Evolutionary conservation across 1,284 basidiomycete species (phyloP).

Genomic region (Ceratobasidium sp.): DNA sequence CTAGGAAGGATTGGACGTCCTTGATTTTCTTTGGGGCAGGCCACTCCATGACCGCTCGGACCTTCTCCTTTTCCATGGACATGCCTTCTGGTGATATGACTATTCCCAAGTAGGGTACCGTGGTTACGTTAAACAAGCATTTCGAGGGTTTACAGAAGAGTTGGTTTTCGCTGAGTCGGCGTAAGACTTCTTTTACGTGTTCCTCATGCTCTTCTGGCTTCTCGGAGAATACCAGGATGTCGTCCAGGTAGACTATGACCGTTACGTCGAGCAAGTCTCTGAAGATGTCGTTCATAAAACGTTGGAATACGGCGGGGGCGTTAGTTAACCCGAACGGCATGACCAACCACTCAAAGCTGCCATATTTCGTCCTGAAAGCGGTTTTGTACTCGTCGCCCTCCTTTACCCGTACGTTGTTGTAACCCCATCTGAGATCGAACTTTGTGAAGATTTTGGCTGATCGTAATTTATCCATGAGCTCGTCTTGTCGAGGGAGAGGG

Average conservation of each 20-base stretch:
- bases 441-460: slow-evolving; percentile 28
- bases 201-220: background rate
- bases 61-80: slow-evolving; percentile 58
- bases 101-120: slow-evolving; percentile 49
- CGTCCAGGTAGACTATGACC: slow-evolving; percentile 42
- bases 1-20: slow-evolving; percentile 54
- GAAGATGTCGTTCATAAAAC: slow-evolving; percentile 42
- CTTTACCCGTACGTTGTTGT: background rate
- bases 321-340: slow-evolving; percentile 40
- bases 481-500: slow-evolving; percentile 19
- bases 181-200: slow-evolving; percentile 29
- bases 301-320: slow-evolving; percentile 29
- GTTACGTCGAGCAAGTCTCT: slow-evolving; percentile 20
- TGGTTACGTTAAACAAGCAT: slow-evolving; percentile 48
- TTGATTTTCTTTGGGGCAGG: slow-evolving; percentile 52
- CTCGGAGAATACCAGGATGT: slow-evolving; percentile 40
- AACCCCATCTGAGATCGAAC: slow-evolving; percentile 32
- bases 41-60: slow-evolving; percentile 57
- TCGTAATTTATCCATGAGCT: slow-evolving; percentile 23
- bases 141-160: slow-evolving; percentile 24
- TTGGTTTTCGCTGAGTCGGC: background rate
- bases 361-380: slow-evolving; percentile 29
- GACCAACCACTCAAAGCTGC: slow-evolving; percentile 35
- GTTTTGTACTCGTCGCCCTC: slow-evolving; percentile 41
- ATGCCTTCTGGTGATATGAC: slow-evolving; percentile 54